Evolutionary conservation across 805 yeast species (phyloP), one percentile per base, ranked within the genome.

Genomic region (Wickerhamiella parazyma): DNA sequence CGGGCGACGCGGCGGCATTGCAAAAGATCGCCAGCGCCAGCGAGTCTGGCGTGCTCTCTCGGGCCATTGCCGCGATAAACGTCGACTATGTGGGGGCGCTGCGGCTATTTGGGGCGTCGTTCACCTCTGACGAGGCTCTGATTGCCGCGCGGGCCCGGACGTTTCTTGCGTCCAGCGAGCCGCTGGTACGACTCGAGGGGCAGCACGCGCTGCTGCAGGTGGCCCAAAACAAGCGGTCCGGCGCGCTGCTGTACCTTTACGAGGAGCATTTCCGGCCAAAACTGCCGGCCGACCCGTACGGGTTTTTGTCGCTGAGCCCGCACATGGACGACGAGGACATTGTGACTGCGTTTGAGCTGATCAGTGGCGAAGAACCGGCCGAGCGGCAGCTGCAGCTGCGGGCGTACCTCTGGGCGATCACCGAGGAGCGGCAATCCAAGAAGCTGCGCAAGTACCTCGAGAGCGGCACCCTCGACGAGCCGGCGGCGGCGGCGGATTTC

Each of bases 291-390:
- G 69, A 70, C 38, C 82, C 85, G 0, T 78, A 75, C 50, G 59
- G 62, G 0, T 53, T 62, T 1, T 57, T 80, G 25, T 80, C 71
- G 9, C 66, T 74, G 14, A 69, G 68, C 42, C 66, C 68, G 1
- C 60, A 66, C 0, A 73, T 76, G 11, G 79, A 73, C 46, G 83
- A 78, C 55, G 91, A 82, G 49, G 75, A 81, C 36, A 72, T 84
- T 2, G 68, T 76, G 22, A 80, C 93, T 1, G 87, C 93, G 0
- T 81, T 74, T 54, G 77, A 80, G 45, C 67, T 80, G 35, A 76
- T 76, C 47, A 54, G 69, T 1, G 72, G 72, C 25, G 71, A 65
- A 52, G 64, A 69, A 49, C 46, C 59, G 11, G 66, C 68, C 2
- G 61, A 62, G n/a, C 76, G 76, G 41, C 66, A 80, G 21, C 63